Evolutionary conservation across 768 basidiomycete species (phyloP), one percentile per base, ranked within the genome.

Genomic region (Phaeotremella fagi): DNA sequence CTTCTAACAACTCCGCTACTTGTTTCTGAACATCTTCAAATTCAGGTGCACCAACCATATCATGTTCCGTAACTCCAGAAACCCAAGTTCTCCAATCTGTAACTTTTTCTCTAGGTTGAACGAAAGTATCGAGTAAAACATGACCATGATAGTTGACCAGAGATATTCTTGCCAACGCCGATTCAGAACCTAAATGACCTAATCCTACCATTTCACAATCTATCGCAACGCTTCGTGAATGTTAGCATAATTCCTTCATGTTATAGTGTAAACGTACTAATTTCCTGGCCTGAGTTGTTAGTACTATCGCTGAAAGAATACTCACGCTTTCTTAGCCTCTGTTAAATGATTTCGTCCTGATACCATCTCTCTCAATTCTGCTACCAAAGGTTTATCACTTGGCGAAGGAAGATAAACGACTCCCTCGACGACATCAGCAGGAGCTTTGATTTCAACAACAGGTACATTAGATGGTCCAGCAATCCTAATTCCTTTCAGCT

Each of bases 201-300:
- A 94, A 81, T 3, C 91, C 91, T 11, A 98, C 92, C 90, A 98
- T 95, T 75, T 98, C 94, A 64, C 94, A 98, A 74, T 99, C 94
- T 25, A 99, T 77, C 0, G 90, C 83, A 37, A 95, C 76, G 58
- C 66, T 86, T 86, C 66, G 81, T 85, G 44, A 86, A 86, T 3
- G 82, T 82, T 12, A 49, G 18, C 44, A 44, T 22, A 46, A 55
- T 48, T 50, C 59, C 61, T n/a, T n/a, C n/a, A n/a, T n/a, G 3
- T 28, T 28, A 22, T 38, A n/a, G 2, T 49, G 36, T 53, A 20
- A 42, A 46, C 60, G 20, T 43, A 70, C 70, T 69, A 71, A 25
- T 67, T 71, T 20, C 68, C 69, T 7, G 69, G 71, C 18, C 69
- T 70, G n/a, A 33, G 4, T 26, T 18, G 24, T 38, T 18, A 35